Evolutionary conservation across 2,329 filamentous ascomycete genomes (phyloP).

Genomic region (Scedosporium boydii): DNA sequence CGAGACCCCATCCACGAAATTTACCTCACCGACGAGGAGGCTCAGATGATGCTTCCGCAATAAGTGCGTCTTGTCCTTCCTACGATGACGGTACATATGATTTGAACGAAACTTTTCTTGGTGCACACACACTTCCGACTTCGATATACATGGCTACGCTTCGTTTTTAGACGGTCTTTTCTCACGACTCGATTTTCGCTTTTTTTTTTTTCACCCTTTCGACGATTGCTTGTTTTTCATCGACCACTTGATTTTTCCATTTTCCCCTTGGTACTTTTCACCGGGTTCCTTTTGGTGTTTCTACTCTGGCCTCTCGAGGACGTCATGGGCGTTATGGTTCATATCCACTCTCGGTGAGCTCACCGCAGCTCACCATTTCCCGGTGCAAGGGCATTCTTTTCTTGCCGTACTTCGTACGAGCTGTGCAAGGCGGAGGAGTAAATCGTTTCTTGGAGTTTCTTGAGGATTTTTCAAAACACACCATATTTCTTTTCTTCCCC

Average conservation of each 20-base stretch:
- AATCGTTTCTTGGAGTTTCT: background rate
- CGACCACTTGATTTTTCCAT: too few relatives aligned
- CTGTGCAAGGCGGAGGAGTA: background rate
- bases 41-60: conserved; percentile 57
- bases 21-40: conserved; percentile 66
- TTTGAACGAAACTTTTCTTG: background rate
- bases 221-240: background rate
- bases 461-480: too few relatives aligned
- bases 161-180: background rate
- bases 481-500: too few relatives aligned
- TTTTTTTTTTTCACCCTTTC: background rate
- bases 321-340: background rate
- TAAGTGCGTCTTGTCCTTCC: conserved; percentile 21
- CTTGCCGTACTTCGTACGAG: background rate
- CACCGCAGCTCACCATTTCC: background rate
- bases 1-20: conserved; percentile 74
- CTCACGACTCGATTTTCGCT: background rate
- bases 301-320: background rate
- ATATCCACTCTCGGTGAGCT: background rate
- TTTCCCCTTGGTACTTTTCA: background rate
- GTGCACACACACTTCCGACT: background rate
- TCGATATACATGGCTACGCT: background rate
- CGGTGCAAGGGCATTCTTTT: background rate
- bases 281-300: background rate
- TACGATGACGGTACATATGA: background rate